phyloP scores from a whole-genome alignment of 257 asterid genomes.

The Gentiana macrophylla region DNA sequence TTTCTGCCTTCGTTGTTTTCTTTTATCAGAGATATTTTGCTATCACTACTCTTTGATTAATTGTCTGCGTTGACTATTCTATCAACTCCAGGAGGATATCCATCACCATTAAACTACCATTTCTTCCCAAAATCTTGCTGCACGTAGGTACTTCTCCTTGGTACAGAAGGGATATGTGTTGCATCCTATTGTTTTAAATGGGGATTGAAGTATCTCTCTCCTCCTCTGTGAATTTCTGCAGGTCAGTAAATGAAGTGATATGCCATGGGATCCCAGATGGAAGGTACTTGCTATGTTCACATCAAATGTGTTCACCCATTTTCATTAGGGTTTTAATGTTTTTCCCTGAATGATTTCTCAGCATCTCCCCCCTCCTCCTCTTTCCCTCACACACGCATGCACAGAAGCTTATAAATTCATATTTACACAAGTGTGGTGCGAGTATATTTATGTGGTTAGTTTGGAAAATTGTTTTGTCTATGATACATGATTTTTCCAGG shows the following conservation, averaged over 20 bases:
- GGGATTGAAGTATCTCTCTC: conserved; percentile 3
- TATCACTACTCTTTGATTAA: too few species aligned
- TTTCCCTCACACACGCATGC: too few species aligned
- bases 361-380: not conserved
- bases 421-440: not conserved
- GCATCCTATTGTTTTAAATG: conserved; percentile 9
- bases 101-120: conserved; percentile 88
- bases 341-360: not conserved
- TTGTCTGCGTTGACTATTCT: not conserved
- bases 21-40: not conserved
- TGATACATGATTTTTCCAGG: conserved; percentile 34
- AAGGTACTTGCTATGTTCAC: conserved; percentile 38
- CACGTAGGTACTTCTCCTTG: conserved; percentile 79
- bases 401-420: too few species aligned
- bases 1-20: too few species aligned
- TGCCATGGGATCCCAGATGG: conserved; percentile 99
- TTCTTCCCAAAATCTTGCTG: conserved; percentile 99
- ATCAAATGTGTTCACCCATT: conserved; percentile 2
- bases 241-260: conserved; percentile 95
- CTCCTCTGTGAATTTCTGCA: conserved; percentile 22
- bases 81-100: conserved; percentile 79
- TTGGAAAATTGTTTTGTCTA: conserved; percentile 6
- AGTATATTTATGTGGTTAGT: not conserved
- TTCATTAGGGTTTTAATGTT: not conserved
- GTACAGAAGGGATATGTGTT: conserved; percentile 9